phyloP scores from a whole-genome alignment of 345 rosid species.

The Odontarrhena argentea region DNA sequence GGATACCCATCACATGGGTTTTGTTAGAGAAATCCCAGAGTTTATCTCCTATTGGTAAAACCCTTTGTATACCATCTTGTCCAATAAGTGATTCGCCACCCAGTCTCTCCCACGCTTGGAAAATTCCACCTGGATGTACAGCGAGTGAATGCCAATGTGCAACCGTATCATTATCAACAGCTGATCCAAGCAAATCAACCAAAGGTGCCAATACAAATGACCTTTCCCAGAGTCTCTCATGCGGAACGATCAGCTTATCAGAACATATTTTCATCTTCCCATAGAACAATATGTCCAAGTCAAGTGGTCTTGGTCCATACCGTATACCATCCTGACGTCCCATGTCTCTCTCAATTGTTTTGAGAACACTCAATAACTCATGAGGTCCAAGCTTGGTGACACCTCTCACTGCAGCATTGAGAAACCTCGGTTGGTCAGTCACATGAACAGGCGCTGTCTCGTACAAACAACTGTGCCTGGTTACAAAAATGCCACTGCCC shows the following conservation, averaged over 20 bases:
- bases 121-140: constrained; percentile 52
- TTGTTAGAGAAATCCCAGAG: constrained; percentile 82
- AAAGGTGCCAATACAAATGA: constrained; percentile 92
- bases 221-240: constrained; percentile 90
- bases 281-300: constrained; percentile 85
- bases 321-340: constrained; percentile 77
- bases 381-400: constrained; percentile 81
- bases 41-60: constrained; percentile 68
- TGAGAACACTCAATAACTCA: constrained; percentile 67
- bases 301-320: constrained; percentile 88
- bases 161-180: constrained; percentile 65
- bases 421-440: constrained; percentile 83
- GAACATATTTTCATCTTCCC: constrained; percentile 68
- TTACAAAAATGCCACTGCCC: constrained; percentile 57
- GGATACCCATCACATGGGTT: constrained; percentile 82
- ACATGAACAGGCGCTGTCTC: constrained; percentile 91
- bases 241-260: constrained; percentile 67
- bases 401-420: constrained; percentile 84
- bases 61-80: constrained; percentile 73
- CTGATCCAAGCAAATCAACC: constrained; percentile 76
- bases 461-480: constrained; percentile 78
- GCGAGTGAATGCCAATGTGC: constrained; percentile 83
- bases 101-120: constrained; percentile 70
- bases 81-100: constrained; percentile 82
- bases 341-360: constrained; percentile 75